Conservation (phyloP, 2,329 filamentous ascomycete genomes). For the Stemphylium beticola region DNA sequence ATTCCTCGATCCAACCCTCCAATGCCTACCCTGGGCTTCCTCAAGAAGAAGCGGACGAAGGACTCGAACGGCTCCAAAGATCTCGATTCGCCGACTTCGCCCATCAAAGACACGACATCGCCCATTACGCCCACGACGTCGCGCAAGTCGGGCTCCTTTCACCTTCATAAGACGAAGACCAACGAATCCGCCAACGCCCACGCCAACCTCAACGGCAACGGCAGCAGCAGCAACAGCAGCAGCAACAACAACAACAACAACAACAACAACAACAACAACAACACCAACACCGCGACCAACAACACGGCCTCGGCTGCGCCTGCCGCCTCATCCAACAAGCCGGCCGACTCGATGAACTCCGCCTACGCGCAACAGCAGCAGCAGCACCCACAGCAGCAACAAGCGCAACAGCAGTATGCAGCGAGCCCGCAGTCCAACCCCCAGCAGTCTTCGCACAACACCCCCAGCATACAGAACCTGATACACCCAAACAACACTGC, state of each 20-base stretch:
- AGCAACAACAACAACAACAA: constrained; percentile 7
- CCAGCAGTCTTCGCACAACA: constrained; percentile 63
- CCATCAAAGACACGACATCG: constrained; percentile 63
- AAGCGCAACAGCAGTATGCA: constrained; percentile 25
- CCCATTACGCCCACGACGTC: constrained; percentile 45
- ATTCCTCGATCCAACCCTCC: constrained; percentile 34
- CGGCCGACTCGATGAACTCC: constrained; percentile 51
- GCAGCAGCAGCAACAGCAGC: constrained; percentile 9
- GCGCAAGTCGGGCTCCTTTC: constrained; percentile 39
- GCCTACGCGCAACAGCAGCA: constrained; percentile 31
- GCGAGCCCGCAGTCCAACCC: constrained; percentile 40
- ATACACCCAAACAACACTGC: constrained; percentile 66
- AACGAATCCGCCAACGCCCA: constrained; percentile 32
- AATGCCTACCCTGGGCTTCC: constrained; percentile 95
- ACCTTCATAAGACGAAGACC: constrained; percentile 38
- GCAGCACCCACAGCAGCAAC: constrained; percentile 6
- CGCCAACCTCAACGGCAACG: constrained; percentile 1
- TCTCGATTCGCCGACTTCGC: constrained; percentile 70
- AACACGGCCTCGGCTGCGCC: constrained; percentile 17
- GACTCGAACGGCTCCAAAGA: constrained; percentile 70
- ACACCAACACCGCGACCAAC: constrained; percentile 10
- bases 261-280: constrained; percentile 16
- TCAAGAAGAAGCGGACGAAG: constrained; percentile 99
- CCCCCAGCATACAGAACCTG: constrained; percentile 82
- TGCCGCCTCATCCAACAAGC: constrained; percentile 35